Base-by-base conservation (phyloP, 2,329 filamentous ascomycete species). In the Colletotrichum sp. region DNA sequence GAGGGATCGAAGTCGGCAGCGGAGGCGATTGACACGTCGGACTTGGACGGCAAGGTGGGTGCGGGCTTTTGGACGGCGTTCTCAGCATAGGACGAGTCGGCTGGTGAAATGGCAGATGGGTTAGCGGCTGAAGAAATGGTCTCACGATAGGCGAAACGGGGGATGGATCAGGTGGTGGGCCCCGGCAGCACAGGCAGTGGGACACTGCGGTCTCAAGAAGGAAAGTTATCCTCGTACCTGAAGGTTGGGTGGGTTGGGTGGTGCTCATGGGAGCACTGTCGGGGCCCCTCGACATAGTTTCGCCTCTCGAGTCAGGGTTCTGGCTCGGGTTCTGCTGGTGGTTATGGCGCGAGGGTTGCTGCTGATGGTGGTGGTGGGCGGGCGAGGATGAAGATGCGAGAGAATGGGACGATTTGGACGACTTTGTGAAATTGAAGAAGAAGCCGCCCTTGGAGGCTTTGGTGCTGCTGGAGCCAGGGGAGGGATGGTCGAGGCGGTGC, bases 11-110 rank as follows among this genome's bases (percentile, higher is more conserved):
- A 82, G 62, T 91, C 89, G 71, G 83, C 82, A n/a, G 85, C 83
- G 8, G 89, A 89, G 52, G 86, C 86, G 66, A 91, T 80, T 74
- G 90, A 90, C 57, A 89, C 81, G 75, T 92, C 88, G 77, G 90
- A 90, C 80, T 84, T 88, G 63, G 89, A 88, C 52, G 87, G 86
- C 71, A 86, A 81, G 77, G 86, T 83, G 63, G 86, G 82, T 66
- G 81, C 81, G 48, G 85, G 83, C 80, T 85, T 87, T 77, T 87
- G 83, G 71, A 83, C 80, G 69, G 83, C 79, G 70, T 82, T 82
- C 65, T 85, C 83, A 75, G 80, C 80, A 77, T 80, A 80, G 66
- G 81, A 81, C 55, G 81, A 75, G 66, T 84, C 82, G 82, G 79
- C 71, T 78, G 65, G 67, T 74, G 70, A 74, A 78, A 72, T 69